A percentile compares a stretch with the other conserved stretches of the same genome.
Evolutionary conservation across 2,329 filamentous ascomycete species (phyloP).

Genomic region (Fusarium algeriense): DNA sequence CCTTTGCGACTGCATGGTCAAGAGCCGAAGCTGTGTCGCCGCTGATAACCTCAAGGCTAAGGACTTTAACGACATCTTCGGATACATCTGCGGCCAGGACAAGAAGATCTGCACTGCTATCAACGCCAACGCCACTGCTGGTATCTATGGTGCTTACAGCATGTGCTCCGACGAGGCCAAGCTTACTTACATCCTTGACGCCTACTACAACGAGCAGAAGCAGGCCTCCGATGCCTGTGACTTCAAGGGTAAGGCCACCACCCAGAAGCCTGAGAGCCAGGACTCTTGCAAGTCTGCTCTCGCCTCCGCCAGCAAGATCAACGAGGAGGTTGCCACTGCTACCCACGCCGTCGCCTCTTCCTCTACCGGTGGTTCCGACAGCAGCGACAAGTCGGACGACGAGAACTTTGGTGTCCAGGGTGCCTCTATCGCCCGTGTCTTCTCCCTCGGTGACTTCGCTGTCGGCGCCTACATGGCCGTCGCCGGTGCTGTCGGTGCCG

Average conservation of each 20-base stretch:
- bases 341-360: slow-evolving; percentile 53
- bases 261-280: slow-evolving; percentile 62
- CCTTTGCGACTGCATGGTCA: slow-evolving; percentile 89
- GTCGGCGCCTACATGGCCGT: slow-evolving; percentile 65
- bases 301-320: slow-evolving; percentile 70
- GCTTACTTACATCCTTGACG: slow-evolving; percentile 79
- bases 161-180: slow-evolving; percentile 80
- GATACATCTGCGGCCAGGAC: slow-evolving; percentile 74
- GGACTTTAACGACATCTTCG: slow-evolving; percentile 77
- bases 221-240: slow-evolving; percentile 70
- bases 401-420: slow-evolving; percentile 55
- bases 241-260: slow-evolving; percentile 75
- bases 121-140: slow-evolving; percentile 72
- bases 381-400: slow-evolving; percentile 31
- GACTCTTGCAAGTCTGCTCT: slow-evolving; percentile 70
- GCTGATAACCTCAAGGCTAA: slow-evolving; percentile 67
- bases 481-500: slow-evolving; percentile 65
- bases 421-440: slow-evolving; percentile 54
- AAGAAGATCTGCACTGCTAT: slow-evolving; percentile 75
- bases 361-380: slow-evolving; percentile 41
- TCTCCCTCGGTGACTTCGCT: slow-evolving; percentile 62
- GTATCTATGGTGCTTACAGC: slow-evolving; percentile 80
- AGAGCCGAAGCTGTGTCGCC: slow-evolving; percentile 78
- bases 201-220: slow-evolving; percentile 75
- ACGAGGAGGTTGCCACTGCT: slow-evolving; percentile 61